phyloP scores from a whole-genome alignment of 129 eudicot genomes.

The Escallonia rubra region DNA sequence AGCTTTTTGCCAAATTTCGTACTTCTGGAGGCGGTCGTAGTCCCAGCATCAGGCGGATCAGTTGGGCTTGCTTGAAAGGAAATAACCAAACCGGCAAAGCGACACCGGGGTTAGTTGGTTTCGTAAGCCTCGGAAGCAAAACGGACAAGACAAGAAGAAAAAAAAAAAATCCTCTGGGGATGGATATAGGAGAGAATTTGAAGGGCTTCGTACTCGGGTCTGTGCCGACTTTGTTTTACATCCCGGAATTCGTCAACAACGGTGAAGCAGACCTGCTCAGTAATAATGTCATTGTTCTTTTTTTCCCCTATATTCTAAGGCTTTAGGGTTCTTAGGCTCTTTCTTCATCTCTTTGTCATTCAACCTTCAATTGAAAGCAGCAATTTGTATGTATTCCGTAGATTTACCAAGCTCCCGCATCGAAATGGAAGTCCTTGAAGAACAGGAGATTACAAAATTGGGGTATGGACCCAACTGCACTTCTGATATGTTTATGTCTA shows the following conservation, averaged over 20 bases:
- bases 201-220: slow-evolving; percentile 41
- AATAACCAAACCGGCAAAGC: too few species aligned
- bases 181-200: slow-evolving; percentile 23
- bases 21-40: too few species aligned
- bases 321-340: not conserved
- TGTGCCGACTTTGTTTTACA: slow-evolving; percentile 58
- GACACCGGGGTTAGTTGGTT: too few species aligned
- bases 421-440: slow-evolving; percentile 85
- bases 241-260: slow-evolving; percentile 68
- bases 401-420: slow-evolving; percentile 73
- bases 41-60: too few species aligned
- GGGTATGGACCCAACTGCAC: slow-evolving; percentile 39
- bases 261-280: slow-evolving; percentile 47
- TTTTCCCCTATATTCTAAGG: not conserved
- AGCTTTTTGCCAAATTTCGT: too few species aligned
- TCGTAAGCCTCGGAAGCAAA: too few species aligned
- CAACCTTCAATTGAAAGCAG: not conserved
- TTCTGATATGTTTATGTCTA: too few species aligned
- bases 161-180: too few species aligned
- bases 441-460: slow-evolving; percentile 91
- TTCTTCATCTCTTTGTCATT: not conserved
- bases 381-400: slow-evolving; percentile 14
- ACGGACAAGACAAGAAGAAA: too few species aligned
- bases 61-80: too few species aligned
- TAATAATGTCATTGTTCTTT: slow-evolving; percentile 31